Percentiles rank a stretch among this genome's conserved stretches.
Conservation (phyloP, 2,329 filamentous ascomycete species). For the Uncinocarpus reesii region DNA sequence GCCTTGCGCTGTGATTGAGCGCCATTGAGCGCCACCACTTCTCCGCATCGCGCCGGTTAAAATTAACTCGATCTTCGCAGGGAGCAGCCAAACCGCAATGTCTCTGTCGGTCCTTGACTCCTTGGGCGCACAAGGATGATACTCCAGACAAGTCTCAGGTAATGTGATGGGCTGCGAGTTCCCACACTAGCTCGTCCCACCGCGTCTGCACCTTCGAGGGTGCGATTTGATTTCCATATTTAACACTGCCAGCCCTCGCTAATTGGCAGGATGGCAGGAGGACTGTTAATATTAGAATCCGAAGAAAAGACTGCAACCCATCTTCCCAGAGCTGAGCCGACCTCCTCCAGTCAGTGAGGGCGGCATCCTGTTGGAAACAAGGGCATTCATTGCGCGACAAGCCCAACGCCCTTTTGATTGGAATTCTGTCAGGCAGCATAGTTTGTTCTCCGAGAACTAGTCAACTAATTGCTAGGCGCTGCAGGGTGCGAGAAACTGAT, state of each 20-base stretch:
- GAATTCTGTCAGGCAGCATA: not conserved
- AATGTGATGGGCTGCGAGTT: slow-evolving; percentile 14
- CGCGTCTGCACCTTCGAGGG: slow-evolving; percentile 7
- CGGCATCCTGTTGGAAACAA: not conserved
- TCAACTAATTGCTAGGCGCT: slow-evolving; percentile 4
- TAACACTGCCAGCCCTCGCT: not conserved
- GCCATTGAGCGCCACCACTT: not conserved
- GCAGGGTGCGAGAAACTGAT: slow-evolving; percentile 3
- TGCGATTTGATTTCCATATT: slow-evolving; percentile 1
- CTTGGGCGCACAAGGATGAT: not conserved
- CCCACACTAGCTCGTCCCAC: slow-evolving; percentile 13
- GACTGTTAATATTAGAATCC: slow-evolving; percentile 1
- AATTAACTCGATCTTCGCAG: not conserved
- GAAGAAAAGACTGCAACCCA: not conserved
- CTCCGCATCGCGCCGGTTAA: not conserved
- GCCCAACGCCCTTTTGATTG: not conserved
- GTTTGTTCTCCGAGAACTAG: too few relatives aligned
- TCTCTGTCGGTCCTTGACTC: not conserved
- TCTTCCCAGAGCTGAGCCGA: not conserved
- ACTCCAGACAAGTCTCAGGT: not conserved
- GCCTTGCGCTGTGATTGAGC: not conserved
- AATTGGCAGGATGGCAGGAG: not conserved
- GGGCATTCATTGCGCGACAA: not conserved
- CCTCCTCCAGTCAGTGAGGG: not conserved
- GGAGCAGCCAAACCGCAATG: not conserved